These are phyloP conservation scores for Paraphoma sp. DNA, from an alignment of 2,329 filamentous ascomycete genomes.

Conservation along the genomic window DNA sequence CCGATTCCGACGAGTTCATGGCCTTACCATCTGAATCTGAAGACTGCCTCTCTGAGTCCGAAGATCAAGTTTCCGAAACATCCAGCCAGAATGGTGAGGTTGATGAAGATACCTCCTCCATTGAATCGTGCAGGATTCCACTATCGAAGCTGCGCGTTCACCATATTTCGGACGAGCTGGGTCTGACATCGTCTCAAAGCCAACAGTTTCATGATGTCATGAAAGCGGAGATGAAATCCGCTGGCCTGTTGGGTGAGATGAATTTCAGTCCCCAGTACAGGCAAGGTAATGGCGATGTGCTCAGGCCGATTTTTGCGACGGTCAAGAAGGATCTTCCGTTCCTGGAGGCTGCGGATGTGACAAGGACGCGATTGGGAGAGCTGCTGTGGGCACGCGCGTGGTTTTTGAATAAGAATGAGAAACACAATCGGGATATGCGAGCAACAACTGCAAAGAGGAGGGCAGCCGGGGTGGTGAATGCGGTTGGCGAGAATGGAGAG, in stretches of 20 bases:
- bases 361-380: not conserved
- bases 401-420: slow-evolving; percentile 1
- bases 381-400: not conserved
- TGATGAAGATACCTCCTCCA: not conserved
- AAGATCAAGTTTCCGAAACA: too few relatives aligned
- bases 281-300: not conserved
- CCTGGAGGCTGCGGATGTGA: not conserved
- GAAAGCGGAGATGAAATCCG: not conserved
- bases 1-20: not conserved
- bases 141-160: not conserved
- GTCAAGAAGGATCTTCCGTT: not conserved
- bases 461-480: not conserved
- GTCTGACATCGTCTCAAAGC: not conserved
- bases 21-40: not conserved
- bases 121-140: not conserved
- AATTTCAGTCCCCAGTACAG: not conserved
- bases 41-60: not conserved
- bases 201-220: not conserved
- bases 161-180: not conserved
- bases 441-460: not conserved
- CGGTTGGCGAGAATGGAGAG: not conserved
- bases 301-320: not conserved
- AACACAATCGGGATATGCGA: not conserved
- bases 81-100: too few relatives aligned
- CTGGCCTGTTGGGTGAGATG: not conserved